Evolutionary conservation across 83 land plant species (phyloP), one percentile per base, ranked within the genome.

Genomic region (Isoetes engelmannii): DNA sequence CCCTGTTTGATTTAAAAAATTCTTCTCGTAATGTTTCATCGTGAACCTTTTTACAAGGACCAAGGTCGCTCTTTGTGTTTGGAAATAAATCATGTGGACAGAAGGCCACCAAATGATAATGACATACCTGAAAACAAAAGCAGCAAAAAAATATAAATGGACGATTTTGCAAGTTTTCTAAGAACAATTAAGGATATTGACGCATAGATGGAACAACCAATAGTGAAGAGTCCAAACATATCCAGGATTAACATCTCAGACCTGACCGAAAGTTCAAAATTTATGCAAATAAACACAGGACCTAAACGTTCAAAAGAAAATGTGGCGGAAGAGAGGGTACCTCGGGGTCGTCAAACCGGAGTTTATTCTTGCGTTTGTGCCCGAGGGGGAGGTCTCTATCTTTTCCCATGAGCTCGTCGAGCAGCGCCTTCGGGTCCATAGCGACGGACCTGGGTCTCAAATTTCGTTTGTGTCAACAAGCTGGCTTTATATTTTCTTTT

Each of bases 341-440:
- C 78, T 75, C 65, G 10, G 78, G 58, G 54, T 75, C 78, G 19
- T 75, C 78, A 45, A 75, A 75, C 6, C 74, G 67, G 13, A 69
- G 57, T 17, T 47, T 47, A 17, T 69, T 75, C 74, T 75, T 69
- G 68, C 65, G 47, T 67, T 75, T 60, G 37, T 70, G 78, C 19
- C 72, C 74, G n/a, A 75, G 57, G 1, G 78, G 78, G 43, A 75
- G 63, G 72, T 75, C 78, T 9, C 78, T 53, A 53, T 75, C 78
- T 67, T 75, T 75, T n/a, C 78, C 78, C 78, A 75, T 75, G 9
- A 75, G 68, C 75, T 75, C 78, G 45, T 75, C 78, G 9, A 75
- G 78, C 48, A 75, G 65, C 45, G 74, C 74, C 62, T 75, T 75
- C 4, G 75, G 75, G 55, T 75, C 78, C 78, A 75, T 75, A n/a